phyloP scores from a whole-genome alignment of 2,329 filamentous ascomycete genomes.

The Zalaria sp. region DNA sequence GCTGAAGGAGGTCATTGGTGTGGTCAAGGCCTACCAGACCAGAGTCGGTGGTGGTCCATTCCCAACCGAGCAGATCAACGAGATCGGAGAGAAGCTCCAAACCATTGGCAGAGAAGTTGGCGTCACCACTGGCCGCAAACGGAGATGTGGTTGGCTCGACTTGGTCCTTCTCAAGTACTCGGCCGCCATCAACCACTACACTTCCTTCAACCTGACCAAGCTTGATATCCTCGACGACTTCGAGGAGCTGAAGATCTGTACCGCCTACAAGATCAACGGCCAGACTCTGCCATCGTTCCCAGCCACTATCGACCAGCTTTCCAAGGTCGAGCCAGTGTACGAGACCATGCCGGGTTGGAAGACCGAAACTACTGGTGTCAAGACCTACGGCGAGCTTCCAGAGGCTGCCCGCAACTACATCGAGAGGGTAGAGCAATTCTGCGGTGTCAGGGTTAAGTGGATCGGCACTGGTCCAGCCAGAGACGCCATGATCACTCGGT shows the following conservation, averaged over 20 bases:
- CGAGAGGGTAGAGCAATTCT: conserved; percentile 51
- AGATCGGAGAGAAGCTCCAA: conserved; percentile 42
- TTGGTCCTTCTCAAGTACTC: conserved; percentile 57
- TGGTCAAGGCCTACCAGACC: conserved; percentile 56
- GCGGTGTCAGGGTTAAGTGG: conserved; percentile 48
- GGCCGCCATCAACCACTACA: conserved; percentile 52
- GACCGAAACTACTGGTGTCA: conserved; percentile 44
- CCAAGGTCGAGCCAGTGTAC: conserved; percentile 50
- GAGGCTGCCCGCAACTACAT: conserved; percentile 51
- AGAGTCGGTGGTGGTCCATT: conserved; percentile 45
- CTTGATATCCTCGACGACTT: conserved; percentile 63
- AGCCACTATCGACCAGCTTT: conserved; percentile 45
- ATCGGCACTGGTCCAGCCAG: conserved; percentile 53
- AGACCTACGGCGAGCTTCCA: conserved; percentile 49
- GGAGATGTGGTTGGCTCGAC: conserved; percentile 52
- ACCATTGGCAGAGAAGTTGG: conserved; percentile 41
- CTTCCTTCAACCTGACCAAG: conserved; percentile 49
- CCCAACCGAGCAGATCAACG: conserved; percentile 50
- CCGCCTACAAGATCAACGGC: conserved; percentile 50
- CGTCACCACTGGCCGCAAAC: conserved; percentile 43
- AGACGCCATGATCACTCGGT: conserved; percentile 44
- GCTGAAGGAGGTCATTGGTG: conserved; percentile 48
- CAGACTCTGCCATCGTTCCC: conserved; percentile 48
- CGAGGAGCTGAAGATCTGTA: conserved; percentile 57
- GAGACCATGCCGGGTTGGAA: conserved; percentile 58